Percentiles rank a stretch among this genome's conserved stretches.
These are phyloP conservation scores for Apiospora hydei DNA, from an alignment of 2,329 filamentous ascomycete genomes.

Conservation along the genomic window DNA sequence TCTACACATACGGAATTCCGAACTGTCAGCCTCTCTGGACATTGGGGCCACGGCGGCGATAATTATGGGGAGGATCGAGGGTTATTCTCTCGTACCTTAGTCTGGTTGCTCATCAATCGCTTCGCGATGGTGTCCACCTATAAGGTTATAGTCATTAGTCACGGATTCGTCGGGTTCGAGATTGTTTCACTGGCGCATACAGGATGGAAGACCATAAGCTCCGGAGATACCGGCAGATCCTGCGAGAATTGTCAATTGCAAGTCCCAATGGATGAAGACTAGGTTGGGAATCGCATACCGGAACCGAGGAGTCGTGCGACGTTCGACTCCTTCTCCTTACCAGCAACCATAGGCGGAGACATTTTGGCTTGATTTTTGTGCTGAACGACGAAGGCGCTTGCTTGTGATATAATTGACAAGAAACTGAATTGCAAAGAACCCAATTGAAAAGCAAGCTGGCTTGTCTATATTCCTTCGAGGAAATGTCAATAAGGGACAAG, in stretches of 20 bases:
- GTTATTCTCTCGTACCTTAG: slow-evolving; percentile 61
- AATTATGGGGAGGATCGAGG: neutral
- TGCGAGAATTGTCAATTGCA: slow-evolving; percentile 42
- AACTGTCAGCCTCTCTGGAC: neutral
- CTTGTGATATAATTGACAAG: neutral
- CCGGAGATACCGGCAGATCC: slow-evolving; percentile 68
- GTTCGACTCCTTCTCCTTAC: slow-evolving; percentile 82
- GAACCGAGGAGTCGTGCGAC: slow-evolving; percentile 88
- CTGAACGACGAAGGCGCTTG: neutral
- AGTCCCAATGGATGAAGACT: neutral
- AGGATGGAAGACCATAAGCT: slow-evolving; percentile 76
- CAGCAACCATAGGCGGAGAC: slow-evolving; percentile 66
- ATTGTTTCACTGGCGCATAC: slow-evolving; percentile 46
- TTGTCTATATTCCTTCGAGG: neutral
- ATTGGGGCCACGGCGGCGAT: neutral
- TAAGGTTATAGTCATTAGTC: slow-evolving; percentile 35
- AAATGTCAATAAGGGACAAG: neutral
- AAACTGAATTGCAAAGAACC: neutral
- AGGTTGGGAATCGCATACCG: slow-evolving; percentile 60
- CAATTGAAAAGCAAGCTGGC: slow-evolving; percentile 1
- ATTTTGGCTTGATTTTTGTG: slow-evolving; percentile 48
- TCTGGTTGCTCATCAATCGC: slow-evolving; percentile 98
- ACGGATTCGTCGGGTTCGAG: slow-evolving; percentile 20
- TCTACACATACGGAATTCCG: slow-evolving; percentile 30
- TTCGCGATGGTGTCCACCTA: slow-evolving; percentile 98